A percentile compares a stretch with the other conserved stretches of the same genome.
Evolutionary conservation across 1,284 basidiomycete species (phyloP).

Genomic region (Cystobasidium pallidum): DNA sequence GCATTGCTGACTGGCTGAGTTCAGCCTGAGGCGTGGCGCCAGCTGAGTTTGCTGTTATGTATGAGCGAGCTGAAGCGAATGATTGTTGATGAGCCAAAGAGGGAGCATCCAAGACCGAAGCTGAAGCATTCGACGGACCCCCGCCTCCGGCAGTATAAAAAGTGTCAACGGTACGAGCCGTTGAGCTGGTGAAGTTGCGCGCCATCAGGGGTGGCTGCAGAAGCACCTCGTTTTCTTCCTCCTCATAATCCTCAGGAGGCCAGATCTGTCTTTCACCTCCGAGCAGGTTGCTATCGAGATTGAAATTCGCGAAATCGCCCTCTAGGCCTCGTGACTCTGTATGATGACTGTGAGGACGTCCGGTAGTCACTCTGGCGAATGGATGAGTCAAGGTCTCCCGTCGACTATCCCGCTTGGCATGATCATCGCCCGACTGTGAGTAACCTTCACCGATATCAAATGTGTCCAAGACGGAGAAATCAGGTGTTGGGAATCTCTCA

Average conservation of each 20-base stretch:
- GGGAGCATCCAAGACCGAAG: neutral
- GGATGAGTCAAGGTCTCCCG: constrained; percentile 16
- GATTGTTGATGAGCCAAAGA: constrained; percentile 35
- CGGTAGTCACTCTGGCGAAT: neutral
- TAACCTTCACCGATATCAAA: constrained; percentile 4
- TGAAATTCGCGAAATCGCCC: constrained; percentile 15
- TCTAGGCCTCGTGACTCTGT: neutral
- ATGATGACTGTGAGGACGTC: neutral
- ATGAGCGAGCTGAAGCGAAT: constrained; percentile 30
- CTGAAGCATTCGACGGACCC: constrained; percentile 18
- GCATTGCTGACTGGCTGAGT: neutral
- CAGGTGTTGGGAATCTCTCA: constrained; percentile 17
- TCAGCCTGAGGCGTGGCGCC: constrained; percentile 20
- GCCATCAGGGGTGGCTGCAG: constrained; percentile 19
- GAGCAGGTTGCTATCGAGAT: constrained; percentile 15
- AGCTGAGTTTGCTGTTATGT: constrained; percentile 36
- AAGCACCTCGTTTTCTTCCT: constrained; percentile 8
- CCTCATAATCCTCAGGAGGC: constrained; percentile 3
- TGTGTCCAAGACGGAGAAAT: constrained; percentile 5
- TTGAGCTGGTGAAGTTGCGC: constrained; percentile 26
- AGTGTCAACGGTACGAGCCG: constrained; percentile 17
- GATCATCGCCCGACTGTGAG: neutral
- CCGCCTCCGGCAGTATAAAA: constrained; percentile 25
- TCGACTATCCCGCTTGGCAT: constrained; percentile 2
- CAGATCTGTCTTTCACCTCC: constrained; percentile 3